Base-by-base conservation (phyloP, 257 asterid species). In the Schizonepeta tenuifolia region DNA sequence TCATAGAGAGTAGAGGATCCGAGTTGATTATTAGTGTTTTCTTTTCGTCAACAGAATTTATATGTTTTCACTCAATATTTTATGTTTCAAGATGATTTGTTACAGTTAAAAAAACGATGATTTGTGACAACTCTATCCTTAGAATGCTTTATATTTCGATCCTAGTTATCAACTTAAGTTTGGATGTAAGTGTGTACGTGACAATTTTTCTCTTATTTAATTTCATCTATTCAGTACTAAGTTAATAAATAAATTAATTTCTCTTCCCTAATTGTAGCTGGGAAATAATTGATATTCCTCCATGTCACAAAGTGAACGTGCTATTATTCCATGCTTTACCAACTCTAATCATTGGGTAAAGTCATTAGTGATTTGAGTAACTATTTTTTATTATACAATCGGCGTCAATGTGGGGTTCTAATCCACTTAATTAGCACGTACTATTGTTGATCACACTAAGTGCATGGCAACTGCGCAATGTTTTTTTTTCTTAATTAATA, bases 281-380 rank as follows among this genome's bases (percentile, higher is more conserved):
- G 68, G 43, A 72, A 60, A 78, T 67, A 67, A 67, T 78, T 77
- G 77, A 71, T 77, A 72, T 66, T 71, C 74, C 47, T 53, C 47
- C 71, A 47, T 65, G 60, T 65, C 62, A 50, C 63, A 67, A 21
- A 65, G 79, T 24, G 82, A 82, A 78, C 80, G 79, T 82, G 80
- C 71, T 14, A 68, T 79, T 70, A 76, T 78, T 79, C 83, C 77
- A 70, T 69, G 50, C 79, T 77, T 76, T 73, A 83, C 86, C 84
- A 35, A 67, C 80, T 79, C 87, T 79, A 70, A 74, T 83, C 78
- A 83, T 80, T 72, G 79, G 66, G 2, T 62, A 62, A 43, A 79
- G 51, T 68, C 59, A 59, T 67, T 65, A 65, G 18, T 31, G 6
- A 62, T 35, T 67, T 69, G 51, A 69, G 7, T 33, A 69, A 38